Evolutionary conservation across 768 basidiomycete genomes (phyloP).

Genomic region (Rhodosporidiobolus sp.): DNA sequence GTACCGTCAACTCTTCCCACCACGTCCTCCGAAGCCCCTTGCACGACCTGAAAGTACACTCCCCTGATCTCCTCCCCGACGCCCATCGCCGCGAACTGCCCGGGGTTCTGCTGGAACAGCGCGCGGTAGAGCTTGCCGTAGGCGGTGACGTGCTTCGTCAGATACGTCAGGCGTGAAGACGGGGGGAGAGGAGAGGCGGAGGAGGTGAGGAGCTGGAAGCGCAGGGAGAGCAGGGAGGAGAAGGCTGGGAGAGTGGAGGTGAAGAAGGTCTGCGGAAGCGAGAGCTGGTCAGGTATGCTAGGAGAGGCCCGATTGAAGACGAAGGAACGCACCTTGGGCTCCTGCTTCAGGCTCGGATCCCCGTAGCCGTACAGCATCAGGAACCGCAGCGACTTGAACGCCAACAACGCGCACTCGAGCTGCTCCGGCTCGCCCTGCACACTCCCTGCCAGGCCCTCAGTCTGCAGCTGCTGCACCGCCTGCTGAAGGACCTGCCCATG

Average conservation of each 20-base stretch:
- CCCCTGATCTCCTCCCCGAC: slow-evolving; percentile 12
- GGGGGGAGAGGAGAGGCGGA: not conserved
- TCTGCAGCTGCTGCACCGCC: slow-evolving; percentile 48
- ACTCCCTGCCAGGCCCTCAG: slow-evolving; percentile 2
- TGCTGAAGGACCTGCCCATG: slow-evolving; percentile 60
- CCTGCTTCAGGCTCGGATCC: slow-evolving; percentile 56
- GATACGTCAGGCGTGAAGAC: slow-evolving; percentile 8
- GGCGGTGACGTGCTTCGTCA: slow-evolving; percentile 36
- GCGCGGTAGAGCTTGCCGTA: slow-evolving; percentile 37
- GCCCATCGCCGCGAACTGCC: slow-evolving; percentile 26
- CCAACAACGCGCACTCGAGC: slow-evolving; percentile 62
- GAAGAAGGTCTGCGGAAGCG: slow-evolving; percentile 28
- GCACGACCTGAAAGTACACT: slow-evolving; percentile 21
- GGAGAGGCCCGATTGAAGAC: no score
- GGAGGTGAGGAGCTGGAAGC: slow-evolving; percentile 16
- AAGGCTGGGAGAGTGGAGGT: slow-evolving; percentile 24
- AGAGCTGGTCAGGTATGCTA: not conserved
- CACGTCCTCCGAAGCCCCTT: slow-evolving; percentile 16
- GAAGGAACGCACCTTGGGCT: slow-evolving; percentile 20
- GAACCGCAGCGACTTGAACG: slow-evolving; percentile 72
- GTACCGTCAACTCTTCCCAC: not conserved
- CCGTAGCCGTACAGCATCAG: slow-evolving; percentile 60
- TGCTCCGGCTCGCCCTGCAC: slow-evolving; percentile 52
- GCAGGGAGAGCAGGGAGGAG: slow-evolving; percentile 18
- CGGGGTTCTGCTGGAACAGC: slow-evolving; percentile 25